Base-by-base conservation (phyloP, 2,329 filamentous ascomycete species). In the Colletotrichum sojae region DNA sequence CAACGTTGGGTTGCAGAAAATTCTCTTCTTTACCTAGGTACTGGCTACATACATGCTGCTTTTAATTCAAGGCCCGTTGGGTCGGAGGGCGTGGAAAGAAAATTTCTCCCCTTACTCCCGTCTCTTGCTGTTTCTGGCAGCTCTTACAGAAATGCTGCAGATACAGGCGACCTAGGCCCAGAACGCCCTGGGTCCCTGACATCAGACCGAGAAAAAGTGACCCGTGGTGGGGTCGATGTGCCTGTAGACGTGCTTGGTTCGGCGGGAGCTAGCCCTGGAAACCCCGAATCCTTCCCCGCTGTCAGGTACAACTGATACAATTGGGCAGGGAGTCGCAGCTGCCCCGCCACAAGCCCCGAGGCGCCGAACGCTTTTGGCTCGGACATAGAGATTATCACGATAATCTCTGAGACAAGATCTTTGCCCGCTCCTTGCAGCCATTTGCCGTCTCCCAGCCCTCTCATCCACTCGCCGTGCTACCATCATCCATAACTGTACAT, bases 301-400 rank as follows among this genome's bases (percentile, higher is more conserved):
- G 55, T 66, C 55, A 52, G 55, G 49, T 55, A 66, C 61, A 68
- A n/a, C 22, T 25, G 22, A 25, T 25, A 25, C 22, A 25, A 25
- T 15, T 40, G 51, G 58, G 48, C 48, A 61, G 58, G 46, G 48
- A 61, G 31, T 31, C 22, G 58, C 46, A n/a, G 48, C 18, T 57
- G 54, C 61, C 65, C 66, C 40, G 54, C 61, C 40, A 56, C 63
- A 60, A 67, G 45, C 43, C 63, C 31, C 62, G 62, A 67, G 56
- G 43, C 25, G 67, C 66, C 61, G 61, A 69, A 53, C 40, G 55
- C 43, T 39, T 52, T 43, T 59, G 15, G 55, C 56, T 69, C 67
- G 62, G 67, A 69, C 56, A n/a, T 61, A 55, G 43, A 63, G 51
- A 22, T 66, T 67, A 69, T 69, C 67, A 69, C 49, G 67, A 63